Evolutionary conservation across 1,284 basidiomycete genomes (phyloP).

Genomic region (Cryptococcus floricola): DNA sequence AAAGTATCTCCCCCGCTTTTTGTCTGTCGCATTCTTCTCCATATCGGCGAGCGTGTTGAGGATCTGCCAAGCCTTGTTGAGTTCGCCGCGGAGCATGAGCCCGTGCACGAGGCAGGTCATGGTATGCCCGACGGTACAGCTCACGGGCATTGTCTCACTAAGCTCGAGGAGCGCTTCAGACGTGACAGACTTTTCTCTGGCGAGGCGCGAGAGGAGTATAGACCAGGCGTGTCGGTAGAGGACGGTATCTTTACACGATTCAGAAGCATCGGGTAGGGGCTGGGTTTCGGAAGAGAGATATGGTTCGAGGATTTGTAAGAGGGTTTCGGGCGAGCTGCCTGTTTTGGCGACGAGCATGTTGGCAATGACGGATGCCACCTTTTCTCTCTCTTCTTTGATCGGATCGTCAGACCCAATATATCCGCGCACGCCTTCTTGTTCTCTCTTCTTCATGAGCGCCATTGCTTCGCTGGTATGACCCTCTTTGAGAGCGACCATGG

Average conservation of each 20-base stretch:
- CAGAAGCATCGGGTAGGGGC: not conserved
- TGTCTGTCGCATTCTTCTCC: constrained; percentile 2
- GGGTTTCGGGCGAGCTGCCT: not conserved
- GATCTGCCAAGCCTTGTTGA: constrained; percentile 16
- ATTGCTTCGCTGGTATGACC: constrained; percentile 5
- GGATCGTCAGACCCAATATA: not conserved
- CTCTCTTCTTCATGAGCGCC: not conserved
- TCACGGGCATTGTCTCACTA: constrained; percentile 13
- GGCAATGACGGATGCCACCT: not conserved
- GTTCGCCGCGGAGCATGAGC: constrained; percentile 18
- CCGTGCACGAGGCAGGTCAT: constrained; percentile 33
- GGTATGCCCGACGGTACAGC: constrained; percentile 9
- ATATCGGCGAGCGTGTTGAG: constrained; percentile 21
- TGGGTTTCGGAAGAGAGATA: not conserved
- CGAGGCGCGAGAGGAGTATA: constrained; percentile 13
- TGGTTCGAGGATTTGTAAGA: not conserved
- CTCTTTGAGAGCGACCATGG: constrained; percentile 8
- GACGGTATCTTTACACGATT: not conserved
- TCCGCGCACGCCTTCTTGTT: not conserved
- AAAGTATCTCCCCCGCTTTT: constrained; percentile 10
- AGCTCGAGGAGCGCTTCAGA: constrained; percentile 17
- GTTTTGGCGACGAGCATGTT: not conserved
- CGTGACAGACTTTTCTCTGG: constrained; percentile 6
- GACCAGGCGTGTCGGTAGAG: constrained; percentile 22
- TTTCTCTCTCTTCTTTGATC: not conserved